These are phyloP conservation scores for Diaporthe eres DNA, from an alignment of 2,329 filamentous ascomycete genomes.

Conservation along the genomic window DNA sequence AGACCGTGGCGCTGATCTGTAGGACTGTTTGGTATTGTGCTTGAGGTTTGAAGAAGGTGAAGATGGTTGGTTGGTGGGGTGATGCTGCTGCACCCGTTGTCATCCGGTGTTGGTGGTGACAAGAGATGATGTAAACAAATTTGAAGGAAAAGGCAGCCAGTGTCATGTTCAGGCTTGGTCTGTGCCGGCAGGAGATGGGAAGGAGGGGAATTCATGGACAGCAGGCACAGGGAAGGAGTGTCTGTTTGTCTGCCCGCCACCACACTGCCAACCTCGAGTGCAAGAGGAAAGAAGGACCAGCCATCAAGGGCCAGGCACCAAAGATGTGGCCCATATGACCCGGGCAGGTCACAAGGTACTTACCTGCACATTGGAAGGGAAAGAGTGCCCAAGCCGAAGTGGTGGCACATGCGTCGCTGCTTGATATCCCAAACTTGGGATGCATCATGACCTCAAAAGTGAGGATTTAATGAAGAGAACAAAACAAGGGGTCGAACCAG, in stretches of 20 bases:
- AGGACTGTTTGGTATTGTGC: conserved; percentile 1
- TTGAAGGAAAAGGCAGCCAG: neutral
- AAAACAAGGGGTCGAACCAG: neutral
- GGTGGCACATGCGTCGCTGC: neutral
- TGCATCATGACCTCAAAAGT: neutral
- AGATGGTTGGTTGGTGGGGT: neutral
- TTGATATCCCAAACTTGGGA: neutral
- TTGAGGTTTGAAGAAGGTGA: neutral
- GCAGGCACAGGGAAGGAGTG: neutral
- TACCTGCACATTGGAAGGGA: neutral
- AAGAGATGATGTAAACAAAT: neutral
- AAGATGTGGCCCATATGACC: neutral
- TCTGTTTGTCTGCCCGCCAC: neutral
- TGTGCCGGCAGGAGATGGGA: neutral
- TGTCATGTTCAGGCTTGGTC: neutral
- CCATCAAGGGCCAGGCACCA: no score
- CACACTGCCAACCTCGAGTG: neutral
- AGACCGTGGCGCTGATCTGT: conserved; percentile 50
- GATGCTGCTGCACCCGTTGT: neutral
- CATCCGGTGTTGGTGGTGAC: neutral
- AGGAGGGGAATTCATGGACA: neutral
- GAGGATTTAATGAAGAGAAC: neutral
- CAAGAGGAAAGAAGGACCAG: neutral
- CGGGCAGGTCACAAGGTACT: neutral
- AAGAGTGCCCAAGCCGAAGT: neutral